Evolutionary conservation across 805 yeast genomes (phyloP), one percentile per base, ranked within the genome.

Genomic region (Ogataea thermomethanolica): DNA sequence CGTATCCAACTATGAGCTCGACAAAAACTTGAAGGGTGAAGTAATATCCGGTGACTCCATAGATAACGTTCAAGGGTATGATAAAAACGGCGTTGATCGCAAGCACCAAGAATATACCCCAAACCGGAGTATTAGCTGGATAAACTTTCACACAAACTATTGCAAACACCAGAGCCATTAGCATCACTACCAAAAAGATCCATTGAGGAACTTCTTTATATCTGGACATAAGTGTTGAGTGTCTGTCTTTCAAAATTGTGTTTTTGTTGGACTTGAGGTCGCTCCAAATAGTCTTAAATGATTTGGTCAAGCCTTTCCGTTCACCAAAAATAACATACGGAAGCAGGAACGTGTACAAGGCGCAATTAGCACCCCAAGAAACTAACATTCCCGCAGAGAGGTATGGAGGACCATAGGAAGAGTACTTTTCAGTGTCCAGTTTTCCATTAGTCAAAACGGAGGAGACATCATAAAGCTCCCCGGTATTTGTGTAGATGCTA

Each of bases 161-260:
- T 59, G 71, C 59, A 30, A 73, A 59, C 2, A 66, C 47, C 7
- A 78, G 64, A 21, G 80, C 65, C 10, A 65, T 47, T n/a, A 76
- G 41, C 29, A 80, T 65, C 11, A 76, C 63, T 3, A 59, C 44
- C 4, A 62, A 51, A 51, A 73, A 82, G 86, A 88, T 81, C 80
- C 81, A 78, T 48, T 79, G 84, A 1, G 95, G 93, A 14, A 80
- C 86, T 48, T 82, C 88, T 27, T 71, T 71, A 58, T 82, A 81
- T 40, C 60, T 64, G 32, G 50, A 55, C 82, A 81, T 79, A 44
- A 80, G 68, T 45, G 80, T 66, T 61, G 47, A 39, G 33, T 41
- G 46, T 11, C 51, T 40, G 30, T 47, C 54, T 25, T 49, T 43
- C 27, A 36, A 37, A 8, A 41, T 45, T 2, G 24, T 13, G 23